Evolutionary conservation across 768 basidiomycete species (phyloP).

Genomic region (Amanita polypyramis): DNA sequence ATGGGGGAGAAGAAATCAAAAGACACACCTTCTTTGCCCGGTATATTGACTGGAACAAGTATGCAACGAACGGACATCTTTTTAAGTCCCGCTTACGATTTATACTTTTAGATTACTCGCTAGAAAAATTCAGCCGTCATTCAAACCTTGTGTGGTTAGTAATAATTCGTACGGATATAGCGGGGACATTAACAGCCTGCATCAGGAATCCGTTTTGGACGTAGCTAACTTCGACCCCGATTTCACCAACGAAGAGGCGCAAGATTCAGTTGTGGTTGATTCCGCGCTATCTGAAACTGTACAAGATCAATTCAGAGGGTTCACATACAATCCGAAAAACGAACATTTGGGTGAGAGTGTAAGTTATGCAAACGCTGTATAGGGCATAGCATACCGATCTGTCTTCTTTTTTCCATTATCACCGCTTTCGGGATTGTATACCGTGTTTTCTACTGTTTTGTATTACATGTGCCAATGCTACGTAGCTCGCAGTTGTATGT

Average conservation of each 20-base stretch:
- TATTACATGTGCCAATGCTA: no score
- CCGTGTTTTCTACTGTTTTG: no score
- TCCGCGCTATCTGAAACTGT: conserved; percentile 91
- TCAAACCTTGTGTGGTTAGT: conserved; percentile 92
- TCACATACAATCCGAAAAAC: conserved; percentile 81
- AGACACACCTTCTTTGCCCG: conserved; percentile 91
- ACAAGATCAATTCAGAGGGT: conserved; percentile 90
- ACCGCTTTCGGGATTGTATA: neutral
- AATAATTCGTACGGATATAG: neutral
- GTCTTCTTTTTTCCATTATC: neutral
- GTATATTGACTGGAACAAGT: conserved; percentile 87
- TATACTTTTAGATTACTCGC: conserved; percentile 47
- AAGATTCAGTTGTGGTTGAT: conserved; percentile 93
- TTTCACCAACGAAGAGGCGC: conserved; percentile 91
- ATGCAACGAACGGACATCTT: conserved; percentile 14
- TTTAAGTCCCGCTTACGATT: neutral
- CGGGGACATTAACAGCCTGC: neutral
- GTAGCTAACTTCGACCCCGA: conserved; percentile 97
- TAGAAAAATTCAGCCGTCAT: conserved; percentile 95
- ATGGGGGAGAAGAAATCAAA: conserved; percentile 95
- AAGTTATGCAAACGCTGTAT: conserved; percentile 45
- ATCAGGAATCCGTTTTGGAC: conserved; percentile 82
- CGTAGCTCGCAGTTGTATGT: no score
- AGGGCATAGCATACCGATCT: no score
- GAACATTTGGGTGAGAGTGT: conserved; percentile 82